phyloP scores from a whole-genome alignment of 2,329 filamentous ascomycete genomes.

The Sporothrix inflata region DNA sequence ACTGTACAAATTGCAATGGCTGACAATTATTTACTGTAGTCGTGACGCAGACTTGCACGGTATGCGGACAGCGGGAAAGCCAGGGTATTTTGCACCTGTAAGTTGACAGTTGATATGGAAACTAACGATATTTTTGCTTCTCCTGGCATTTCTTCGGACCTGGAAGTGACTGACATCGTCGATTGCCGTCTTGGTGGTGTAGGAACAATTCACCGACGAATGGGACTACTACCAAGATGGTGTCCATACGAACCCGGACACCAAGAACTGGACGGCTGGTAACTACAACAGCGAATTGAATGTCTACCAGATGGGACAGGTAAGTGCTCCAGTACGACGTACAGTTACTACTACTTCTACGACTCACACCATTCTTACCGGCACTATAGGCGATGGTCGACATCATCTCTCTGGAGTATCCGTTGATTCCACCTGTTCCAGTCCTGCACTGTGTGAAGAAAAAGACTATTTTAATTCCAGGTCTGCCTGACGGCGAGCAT shows the following conservation, averaged over 20 bases:
- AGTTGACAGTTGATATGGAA: too few species aligned
- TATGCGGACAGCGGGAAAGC: background rate
- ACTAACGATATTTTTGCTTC: background rate
- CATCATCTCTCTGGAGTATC: background rate
- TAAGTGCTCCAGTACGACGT: background rate
- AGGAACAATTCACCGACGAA: slow-evolving; percentile 31
- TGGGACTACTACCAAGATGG: slow-evolving; percentile 28
- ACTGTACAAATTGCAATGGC: background rate
- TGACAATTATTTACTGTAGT: background rate
- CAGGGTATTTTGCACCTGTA: background rate
- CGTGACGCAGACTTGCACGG: background rate
- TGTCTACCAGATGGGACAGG: slow-evolving; percentile 29
- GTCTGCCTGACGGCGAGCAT: background rate
- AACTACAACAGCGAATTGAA: slow-evolving; percentile 21
- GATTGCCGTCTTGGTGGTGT: too few species aligned
- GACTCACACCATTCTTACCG: background rate
- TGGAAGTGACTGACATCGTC: background rate
- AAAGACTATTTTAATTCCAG: too few species aligned
- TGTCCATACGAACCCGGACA: background rate
- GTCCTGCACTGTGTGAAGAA: slow-evolving; percentile 3
- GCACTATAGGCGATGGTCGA: background rate
- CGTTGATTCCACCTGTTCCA: slow-evolving; percentile 18
- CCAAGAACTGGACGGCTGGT: slow-evolving; percentile 22
- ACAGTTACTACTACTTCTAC: background rate
- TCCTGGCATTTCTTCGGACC: background rate